phyloP scores from a whole-genome alignment of 2,329 filamentous ascomycete species.

The Furcasterigmium furcatum region DNA sequence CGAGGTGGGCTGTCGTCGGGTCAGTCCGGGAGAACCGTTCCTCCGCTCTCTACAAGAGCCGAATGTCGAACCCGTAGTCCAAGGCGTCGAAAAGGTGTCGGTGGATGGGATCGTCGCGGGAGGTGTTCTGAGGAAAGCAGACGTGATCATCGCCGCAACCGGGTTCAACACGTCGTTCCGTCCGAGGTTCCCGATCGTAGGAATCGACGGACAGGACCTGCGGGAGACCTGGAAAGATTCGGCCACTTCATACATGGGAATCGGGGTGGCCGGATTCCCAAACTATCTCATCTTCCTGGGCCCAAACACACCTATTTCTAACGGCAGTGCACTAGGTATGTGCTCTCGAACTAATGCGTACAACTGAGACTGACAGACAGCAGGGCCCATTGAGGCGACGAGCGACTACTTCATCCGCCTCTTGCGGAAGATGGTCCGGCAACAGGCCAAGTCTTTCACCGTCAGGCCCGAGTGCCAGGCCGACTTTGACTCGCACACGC shows the following conservation, averaged over 20 bases:
- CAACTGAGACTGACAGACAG: too few species aligned
- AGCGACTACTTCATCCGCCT: constrained; percentile 21
- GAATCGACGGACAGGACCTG: constrained; percentile 11
- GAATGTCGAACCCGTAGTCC: constrained; percentile 34
- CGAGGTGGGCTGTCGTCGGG: constrained; percentile 18
- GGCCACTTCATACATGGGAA: constrained; percentile 25
- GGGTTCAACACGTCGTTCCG: constrained; percentile 17
- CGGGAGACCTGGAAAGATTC: constrained; percentile 13
- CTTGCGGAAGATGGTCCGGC: constrained; percentile 16
- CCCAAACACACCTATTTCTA: constrained; percentile 23
- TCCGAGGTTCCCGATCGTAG: constrained; percentile 18
- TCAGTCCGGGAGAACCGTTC: constrained; percentile 34
- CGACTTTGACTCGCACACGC: constrained; percentile 41
- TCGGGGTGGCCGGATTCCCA: constrained; percentile 19
- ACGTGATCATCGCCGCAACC: constrained; percentile 15
- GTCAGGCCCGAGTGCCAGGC: constrained; percentile 27
- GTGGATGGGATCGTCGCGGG: constrained; percentile 18
- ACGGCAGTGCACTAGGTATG: constrained; percentile 18
- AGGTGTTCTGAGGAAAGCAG: constrained; percentile 10
- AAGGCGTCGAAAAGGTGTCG: constrained; percentile 18
- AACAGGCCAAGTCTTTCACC: constrained; percentile 14
- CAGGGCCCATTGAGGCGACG: constrained; percentile 20
- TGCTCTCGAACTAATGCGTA: too few species aligned
- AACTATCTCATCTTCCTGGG: constrained; percentile 25
- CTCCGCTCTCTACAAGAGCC: constrained; percentile 33